These are phyloP conservation scores for Fabrea salina DNA, from an alignment of 169 alveolate species.

Conservation along the genomic window DNA sequence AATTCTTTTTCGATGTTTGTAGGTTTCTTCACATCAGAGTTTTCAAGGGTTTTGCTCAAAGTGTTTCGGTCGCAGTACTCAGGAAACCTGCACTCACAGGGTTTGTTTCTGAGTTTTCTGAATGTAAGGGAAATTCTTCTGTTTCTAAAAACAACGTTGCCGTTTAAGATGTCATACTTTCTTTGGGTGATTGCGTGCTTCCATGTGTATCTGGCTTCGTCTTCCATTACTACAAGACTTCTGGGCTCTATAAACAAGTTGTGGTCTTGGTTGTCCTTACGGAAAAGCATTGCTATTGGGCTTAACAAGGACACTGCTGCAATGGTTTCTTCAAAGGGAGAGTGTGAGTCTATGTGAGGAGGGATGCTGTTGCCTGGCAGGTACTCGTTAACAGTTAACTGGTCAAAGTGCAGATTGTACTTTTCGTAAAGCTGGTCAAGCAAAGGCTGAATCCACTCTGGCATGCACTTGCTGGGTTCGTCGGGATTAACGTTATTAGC, in stretches of 20 bases:
- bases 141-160: constrained; percentile 43
- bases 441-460: constrained; percentile 28
- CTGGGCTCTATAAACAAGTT: constrained; percentile 58
- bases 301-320: constrained; percentile 41
- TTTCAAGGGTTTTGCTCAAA: neutral
- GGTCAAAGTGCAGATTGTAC: constrained; percentile 31
- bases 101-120: constrained; percentile 48
- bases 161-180: constrained; percentile 39
- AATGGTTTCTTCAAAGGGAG: constrained; percentile 69
- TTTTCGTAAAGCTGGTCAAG: neutral
- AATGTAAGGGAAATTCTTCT: constrained; percentile 71
- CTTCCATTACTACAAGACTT: constrained; percentile 50
- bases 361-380: constrained; percentile 70
- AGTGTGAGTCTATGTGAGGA: constrained; percentile 72
- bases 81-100: constrained; percentile 56
- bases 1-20: constrained; percentile 80
- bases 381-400: constrained; percentile 43
- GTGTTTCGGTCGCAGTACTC: constrained; percentile 52
- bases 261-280: constrained; percentile 44
- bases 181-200: constrained; percentile 62
- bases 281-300: constrained; percentile 61
- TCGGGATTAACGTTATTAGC: neutral
- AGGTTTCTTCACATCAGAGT: neutral
- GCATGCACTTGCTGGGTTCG: constrained; percentile 44
- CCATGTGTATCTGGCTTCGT: constrained; percentile 70